A percentile compares a stretch with the other conserved stretches of the same genome.
These are phyloP conservation scores for Syzygium jambos DNA, from an alignment of 345 rosid species.

Conservation along the genomic window DNA sequence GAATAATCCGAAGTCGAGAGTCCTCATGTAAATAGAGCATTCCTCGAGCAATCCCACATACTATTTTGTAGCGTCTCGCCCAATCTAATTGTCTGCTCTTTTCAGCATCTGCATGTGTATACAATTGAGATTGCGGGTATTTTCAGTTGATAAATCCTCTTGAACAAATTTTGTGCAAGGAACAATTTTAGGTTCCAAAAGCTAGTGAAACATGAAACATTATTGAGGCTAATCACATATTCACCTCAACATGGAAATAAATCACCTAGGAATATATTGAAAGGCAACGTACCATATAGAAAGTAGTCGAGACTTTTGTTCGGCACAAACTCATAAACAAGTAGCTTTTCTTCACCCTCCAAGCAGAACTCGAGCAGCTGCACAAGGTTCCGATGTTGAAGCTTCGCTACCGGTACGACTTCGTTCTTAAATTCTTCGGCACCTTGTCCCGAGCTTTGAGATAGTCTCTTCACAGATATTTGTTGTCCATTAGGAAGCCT, in stretches of 20 bases:
- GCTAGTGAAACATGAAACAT: neutral
- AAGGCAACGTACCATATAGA: conserved; percentile 5
- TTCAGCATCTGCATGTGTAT: neutral
- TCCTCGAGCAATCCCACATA: conserved; percentile 12
- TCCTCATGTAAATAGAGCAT: conserved; percentile 20
- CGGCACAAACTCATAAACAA: conserved; percentile 36
- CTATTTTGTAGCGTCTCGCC: conserved; percentile 12
- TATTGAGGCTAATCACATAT: no score
- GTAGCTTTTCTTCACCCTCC: conserved; percentile 32
- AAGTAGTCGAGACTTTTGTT: conserved; percentile 35
- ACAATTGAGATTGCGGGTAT: rapidly evolving
- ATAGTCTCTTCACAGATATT: neutral
- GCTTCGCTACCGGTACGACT: conserved; percentile 27
- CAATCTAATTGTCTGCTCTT: neutral
- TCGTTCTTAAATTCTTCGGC: conserved; percentile 26
- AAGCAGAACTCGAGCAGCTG: conserved; percentile 34
- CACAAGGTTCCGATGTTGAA: conserved; percentile 47
- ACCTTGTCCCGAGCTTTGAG: neutral
- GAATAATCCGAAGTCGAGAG: conserved; percentile 13
- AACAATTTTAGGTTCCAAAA: neutral
- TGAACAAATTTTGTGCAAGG: neutral
- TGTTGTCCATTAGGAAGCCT: neutral
- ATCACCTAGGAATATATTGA: neutral
- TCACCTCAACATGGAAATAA: neutral
- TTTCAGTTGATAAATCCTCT: rapidly evolving